A percentile compares a stretch with the other conserved stretches of the same genome.
Evolutionary conservation across 768 basidiomycete genomes (phyloP).

Genomic region (Bullera alba): DNA sequence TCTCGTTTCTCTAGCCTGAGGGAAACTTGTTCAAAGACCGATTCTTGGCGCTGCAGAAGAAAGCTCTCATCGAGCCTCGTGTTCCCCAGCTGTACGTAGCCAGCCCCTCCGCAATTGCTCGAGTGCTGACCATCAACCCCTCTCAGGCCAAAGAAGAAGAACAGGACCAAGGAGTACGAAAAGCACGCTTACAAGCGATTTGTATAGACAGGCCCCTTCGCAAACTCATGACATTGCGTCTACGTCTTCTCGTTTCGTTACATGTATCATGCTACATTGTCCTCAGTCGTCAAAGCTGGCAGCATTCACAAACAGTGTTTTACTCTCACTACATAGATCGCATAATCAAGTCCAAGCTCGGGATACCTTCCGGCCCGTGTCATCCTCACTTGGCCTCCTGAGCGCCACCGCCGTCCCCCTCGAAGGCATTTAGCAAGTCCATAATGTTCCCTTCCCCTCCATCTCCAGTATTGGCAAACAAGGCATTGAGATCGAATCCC

Average conservation of each 20-base stretch:
- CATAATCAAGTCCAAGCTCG: neutral
- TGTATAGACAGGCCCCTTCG: conserved; percentile 15
- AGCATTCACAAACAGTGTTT: too few relatives aligned
- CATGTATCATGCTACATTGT: neutral
- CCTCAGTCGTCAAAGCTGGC: neutral
- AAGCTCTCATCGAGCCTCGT: conserved; percentile 79
- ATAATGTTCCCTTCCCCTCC: conserved; percentile 16
- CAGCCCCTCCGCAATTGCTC: neutral
- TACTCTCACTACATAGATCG: too few relatives aligned
- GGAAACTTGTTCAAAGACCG: conserved; percentile 88
- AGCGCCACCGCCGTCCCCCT: neutral
- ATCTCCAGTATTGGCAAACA: conserved; percentile 7
- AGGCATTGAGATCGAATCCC: conserved; percentile 2
- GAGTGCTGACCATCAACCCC: conserved; percentile 5
- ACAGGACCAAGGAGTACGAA: conserved; percentile 43
- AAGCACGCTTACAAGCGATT: conserved; percentile 48
- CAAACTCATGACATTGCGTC: neutral
- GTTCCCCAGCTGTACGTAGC: conserved; percentile 68
- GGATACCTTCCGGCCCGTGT: too few relatives aligned
- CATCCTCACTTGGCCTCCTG: neutral
- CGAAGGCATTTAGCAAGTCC: conserved; percentile 15
- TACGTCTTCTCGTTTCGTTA: neutral
- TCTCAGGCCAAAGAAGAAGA: conserved; percentile 26
- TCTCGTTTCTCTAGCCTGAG: conserved; percentile 59
- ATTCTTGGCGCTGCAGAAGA: conserved; percentile 77